A percentile compares a stretch with the other conserved stretches of the same genome.
These are phyloP conservation scores for Erodium maritimum DNA, from an alignment of 345 rosid genomes.

Conservation along the genomic window DNA sequence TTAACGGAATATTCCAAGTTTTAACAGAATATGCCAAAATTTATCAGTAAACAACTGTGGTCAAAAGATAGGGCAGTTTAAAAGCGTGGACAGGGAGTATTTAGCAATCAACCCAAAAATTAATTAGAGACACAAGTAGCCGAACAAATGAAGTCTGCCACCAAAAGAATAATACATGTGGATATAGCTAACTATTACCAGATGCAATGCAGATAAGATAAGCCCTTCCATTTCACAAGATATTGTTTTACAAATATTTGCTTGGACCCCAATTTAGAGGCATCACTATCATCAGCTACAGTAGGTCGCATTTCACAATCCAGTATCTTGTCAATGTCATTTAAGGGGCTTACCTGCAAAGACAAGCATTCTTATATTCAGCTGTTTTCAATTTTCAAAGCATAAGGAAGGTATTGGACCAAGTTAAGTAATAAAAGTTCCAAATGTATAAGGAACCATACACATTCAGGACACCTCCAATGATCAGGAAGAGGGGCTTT, in stretches of 20 bases:
- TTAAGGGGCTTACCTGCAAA: constrained; percentile 85
- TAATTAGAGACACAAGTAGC: too few relatives aligned
- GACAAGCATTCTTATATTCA: constrained; percentile 7
- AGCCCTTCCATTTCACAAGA: constrained; percentile 98
- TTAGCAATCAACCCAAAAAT: too few relatives aligned
- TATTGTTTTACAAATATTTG: constrained; percentile 84
- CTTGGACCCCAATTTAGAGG: constrained; percentile 51
- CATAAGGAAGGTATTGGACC: background rate
- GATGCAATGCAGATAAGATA: constrained; percentile 91
- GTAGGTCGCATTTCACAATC: constrained; percentile 96
- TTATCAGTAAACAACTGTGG: too few relatives aligned
- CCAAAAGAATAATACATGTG: background rate
- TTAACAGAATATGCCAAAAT: too few relatives aligned
- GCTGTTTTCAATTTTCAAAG: constrained; percentile 12
- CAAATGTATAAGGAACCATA: constrained; percentile 22
- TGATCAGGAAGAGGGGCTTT: constrained; percentile 57
- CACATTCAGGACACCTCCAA: constrained; percentile 99
- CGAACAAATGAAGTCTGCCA: background rate
- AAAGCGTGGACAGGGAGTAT: too few relatives aligned
- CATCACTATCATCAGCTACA: constrained; percentile 50
- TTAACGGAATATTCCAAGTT: too few relatives aligned
- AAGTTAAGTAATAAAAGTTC: background rate
- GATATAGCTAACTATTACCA: constrained; percentile 39
- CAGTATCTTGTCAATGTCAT: constrained; percentile 84
- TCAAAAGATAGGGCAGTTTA: too few relatives aligned